A percentile compares a stretch with the other conserved stretches of the same genome.
Conservation (phyloP, 495 filamentous ascomycete genomes). For the Annulohypoxylon stygium region DNA sequence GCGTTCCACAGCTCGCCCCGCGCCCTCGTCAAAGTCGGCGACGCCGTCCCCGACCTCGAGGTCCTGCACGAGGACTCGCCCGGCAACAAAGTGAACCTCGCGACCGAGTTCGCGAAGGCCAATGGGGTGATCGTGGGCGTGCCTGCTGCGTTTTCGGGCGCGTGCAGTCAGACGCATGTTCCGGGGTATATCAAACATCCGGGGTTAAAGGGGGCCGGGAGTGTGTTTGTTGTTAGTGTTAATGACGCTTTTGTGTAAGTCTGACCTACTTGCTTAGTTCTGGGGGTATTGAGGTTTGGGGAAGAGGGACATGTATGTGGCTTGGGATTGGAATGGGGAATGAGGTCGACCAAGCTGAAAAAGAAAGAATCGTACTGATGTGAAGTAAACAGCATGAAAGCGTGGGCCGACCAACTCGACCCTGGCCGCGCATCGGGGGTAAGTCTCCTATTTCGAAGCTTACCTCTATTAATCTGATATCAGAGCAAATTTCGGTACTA, state of each 20-base stretch:
- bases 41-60: conserved; percentile 71
- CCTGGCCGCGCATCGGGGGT: conserved; percentile 78
- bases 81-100: conserved; percentile 89
- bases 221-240: conserved; percentile 88
- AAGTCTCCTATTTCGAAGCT: conserved; percentile 55
- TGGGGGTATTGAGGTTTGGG: not conserved
- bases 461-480: not conserved
- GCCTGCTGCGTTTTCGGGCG: conserved; percentile 87
- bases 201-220: conserved; percentile 78
- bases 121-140: conserved; percentile 88
- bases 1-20: conserved; percentile 67
- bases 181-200: conserved; percentile 84
- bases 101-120: conserved; percentile 72
- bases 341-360: not conserved
- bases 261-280: conserved; percentile 48
- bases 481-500: not conserved
- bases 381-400: conserved; percentile 75
- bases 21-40: conserved; percentile 69
- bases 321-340: conserved; percentile 1
- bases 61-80: conserved; percentile 72
- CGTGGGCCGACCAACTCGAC: conserved; percentile 82
- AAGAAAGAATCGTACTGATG: not conserved
- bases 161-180: conserved; percentile 83
- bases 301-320: not conserved
- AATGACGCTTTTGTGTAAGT: conserved; percentile 97